Conservation (phyloP, 108 stramenopile genomes). For the Cylindrotheca fusiformis region DNA sequence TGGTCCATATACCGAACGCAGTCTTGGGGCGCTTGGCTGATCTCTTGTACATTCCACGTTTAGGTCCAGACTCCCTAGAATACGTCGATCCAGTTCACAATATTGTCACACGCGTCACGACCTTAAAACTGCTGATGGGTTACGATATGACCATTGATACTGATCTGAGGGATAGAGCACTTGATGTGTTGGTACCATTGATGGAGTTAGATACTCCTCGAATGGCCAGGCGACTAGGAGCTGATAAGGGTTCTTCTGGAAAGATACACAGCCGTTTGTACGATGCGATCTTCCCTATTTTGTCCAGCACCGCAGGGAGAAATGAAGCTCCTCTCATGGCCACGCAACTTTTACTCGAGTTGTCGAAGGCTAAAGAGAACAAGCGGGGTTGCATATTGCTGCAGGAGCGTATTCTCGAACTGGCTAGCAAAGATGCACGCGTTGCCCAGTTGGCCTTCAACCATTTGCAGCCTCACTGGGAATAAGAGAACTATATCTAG, state of each 20-base stretch:
- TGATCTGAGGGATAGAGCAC: constrained; percentile 75
- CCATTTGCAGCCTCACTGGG: constrained; percentile 17
- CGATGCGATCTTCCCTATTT: constrained; percentile 69
- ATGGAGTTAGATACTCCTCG: constrained; percentile 58
- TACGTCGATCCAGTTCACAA: constrained; percentile 74
- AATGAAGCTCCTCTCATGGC: constrained; percentile 67
- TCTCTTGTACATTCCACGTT: constrained; percentile 67
- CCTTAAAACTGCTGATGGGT: constrained; percentile 56
- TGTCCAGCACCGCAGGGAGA: constrained; percentile 63
- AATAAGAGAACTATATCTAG: too few relatives aligned
- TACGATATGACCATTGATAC: constrained; percentile 81
- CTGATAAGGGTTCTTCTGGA: constrained; percentile 14
- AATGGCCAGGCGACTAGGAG: constrained; percentile 48
- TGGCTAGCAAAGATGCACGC: constrained; percentile 61
- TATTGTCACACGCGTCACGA: constrained; percentile 57
- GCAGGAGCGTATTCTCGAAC: constrained; percentile 59
- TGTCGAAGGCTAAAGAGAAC: constrained; percentile 55
- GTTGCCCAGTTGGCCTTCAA: constrained; percentile 69
- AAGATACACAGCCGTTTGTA: constrained; percentile 41
- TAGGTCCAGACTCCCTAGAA: constrained; percentile 72
- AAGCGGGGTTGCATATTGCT: constrained; percentile 53
- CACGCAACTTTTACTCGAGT: constrained; percentile 51
- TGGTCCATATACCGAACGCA: constrained; percentile 55
- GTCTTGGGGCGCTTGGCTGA: constrained; percentile 62
- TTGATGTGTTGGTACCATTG: constrained; percentile 71